Evolutionary conservation across 495 filamentous ascomycete genomes (phyloP).

Genomic region (Trichoderma orchidacearum): DNA sequence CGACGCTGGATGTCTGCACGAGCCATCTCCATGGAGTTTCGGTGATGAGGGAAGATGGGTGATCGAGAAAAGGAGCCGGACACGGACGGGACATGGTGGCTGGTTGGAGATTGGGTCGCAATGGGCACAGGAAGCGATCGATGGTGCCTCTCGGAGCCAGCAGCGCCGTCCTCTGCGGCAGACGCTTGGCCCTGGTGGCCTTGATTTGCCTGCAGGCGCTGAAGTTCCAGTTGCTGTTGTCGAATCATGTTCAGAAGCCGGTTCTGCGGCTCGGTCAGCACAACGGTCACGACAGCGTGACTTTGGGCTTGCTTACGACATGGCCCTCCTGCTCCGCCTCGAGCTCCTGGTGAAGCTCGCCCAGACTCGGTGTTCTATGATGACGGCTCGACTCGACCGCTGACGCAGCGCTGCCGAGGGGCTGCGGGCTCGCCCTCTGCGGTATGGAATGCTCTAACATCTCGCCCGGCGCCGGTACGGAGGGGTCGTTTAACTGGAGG

Average conservation of each 20-base stretch:
- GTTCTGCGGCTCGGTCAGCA: constrained; percentile 39
- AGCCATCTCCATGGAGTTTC: constrained; percentile 42
- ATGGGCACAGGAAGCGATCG: constrained; percentile 35
- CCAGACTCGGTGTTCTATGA: constrained; percentile 58
- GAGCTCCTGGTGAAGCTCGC: constrained; percentile 90
- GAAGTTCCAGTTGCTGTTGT: constrained; percentile 70
- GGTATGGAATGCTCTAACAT: constrained; percentile 30
- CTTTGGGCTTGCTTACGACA: constrained; percentile 42
- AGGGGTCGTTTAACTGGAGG: constrained; percentile 56
- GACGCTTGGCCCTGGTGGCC: constrained; percentile 31
- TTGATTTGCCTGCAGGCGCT: constrained; percentile 42
- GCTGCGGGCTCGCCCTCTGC: constrained; percentile 41
- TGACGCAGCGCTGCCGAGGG: constrained; percentile 34
- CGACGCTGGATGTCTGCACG: constrained; percentile 37
- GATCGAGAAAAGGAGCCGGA: constrained; percentile 29
- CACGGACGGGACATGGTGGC: constrained; percentile 8
- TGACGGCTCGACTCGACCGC: constrained; percentile 49
- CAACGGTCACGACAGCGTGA: too few species aligned
- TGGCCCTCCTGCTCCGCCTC: constrained; percentile 94
- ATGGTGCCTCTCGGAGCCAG: constrained; percentile 52
- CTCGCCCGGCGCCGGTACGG: constrained; percentile 47
- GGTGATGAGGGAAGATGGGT: constrained; percentile 40
- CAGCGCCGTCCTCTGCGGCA: constrained; percentile 54
- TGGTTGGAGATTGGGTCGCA: constrained; percentile 7
- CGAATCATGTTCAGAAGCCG: constrained; percentile 82